These are phyloP conservation scores for Eragrostis tef DNA, from an alignment of 202 grass and related monocot genomes.

Conservation along the genomic window DNA sequence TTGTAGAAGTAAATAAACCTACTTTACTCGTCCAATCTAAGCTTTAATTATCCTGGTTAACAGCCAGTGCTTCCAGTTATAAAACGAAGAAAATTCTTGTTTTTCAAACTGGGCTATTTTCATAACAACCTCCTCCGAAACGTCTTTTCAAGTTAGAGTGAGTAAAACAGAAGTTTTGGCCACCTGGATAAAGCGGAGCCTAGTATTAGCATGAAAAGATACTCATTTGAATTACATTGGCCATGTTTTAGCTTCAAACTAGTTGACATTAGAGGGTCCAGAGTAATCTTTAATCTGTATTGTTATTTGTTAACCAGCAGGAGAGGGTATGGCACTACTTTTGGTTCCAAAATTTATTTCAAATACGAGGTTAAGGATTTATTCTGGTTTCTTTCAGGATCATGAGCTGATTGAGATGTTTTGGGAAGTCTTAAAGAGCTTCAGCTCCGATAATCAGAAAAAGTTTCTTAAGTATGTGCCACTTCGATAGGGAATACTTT, in stretches of 20 bases:
- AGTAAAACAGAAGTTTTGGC: neutral
- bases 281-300: slow-evolving; percentile 23
- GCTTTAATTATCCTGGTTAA: neutral
- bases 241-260: neutral
- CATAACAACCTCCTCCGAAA: slow-evolving; percentile 10
- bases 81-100: neutral
- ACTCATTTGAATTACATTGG: neutral
- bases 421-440: slow-evolving; percentile 93
- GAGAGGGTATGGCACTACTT: neutral
- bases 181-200: neutral
- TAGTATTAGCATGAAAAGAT: slow-evolving; percentile 11
- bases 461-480: slow-evolving; percentile 82
- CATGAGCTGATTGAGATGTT: slow-evolving; percentile 88
- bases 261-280: neutral
- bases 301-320: neutral
- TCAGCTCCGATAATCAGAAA: slow-evolving; percentile 84
- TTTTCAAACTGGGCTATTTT: neutral
- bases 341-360: neutral
- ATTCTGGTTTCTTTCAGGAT: slow-evolving; percentile 63
- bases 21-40: neutral
- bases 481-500: slow-evolving; percentile 24
- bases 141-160: neutral
- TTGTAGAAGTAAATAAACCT: slow-evolving; percentile 19
- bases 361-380: slow-evolving; percentile 8
- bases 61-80: slow-evolving; percentile 2